Base-by-base conservation (phyloP, 176 grass and related monocot genomes). In the Oryza australiensis region DNA sequence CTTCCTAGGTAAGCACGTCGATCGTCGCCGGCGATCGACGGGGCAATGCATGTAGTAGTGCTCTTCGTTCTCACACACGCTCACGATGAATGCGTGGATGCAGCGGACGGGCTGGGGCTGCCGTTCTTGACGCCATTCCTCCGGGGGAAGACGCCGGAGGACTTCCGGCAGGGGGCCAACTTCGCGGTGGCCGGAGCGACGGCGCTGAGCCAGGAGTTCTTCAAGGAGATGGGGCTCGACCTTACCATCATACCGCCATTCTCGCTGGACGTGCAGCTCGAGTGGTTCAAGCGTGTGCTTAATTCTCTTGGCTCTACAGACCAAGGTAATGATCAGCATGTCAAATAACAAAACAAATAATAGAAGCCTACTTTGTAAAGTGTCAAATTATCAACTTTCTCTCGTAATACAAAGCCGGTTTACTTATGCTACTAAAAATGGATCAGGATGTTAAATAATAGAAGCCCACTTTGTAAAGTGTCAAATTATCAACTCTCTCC, bases 261-360 rank as follows among this genome's bases (percentile, higher is more conserved):
- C 75, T 94, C 92, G 9, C 73, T 94, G 18, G 81, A 81, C n/a
- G 76, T 82, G 71, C 92, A 94, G 84, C 53, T 94, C 2, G 53
- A 84, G 66, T 91, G 72, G 92, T 82, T 91, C 82, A 26, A 87
- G 23, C 43, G 62, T 8, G 57, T 91, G 18, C 80, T 94, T n/a
- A 70, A 66, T 3, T 7, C 77, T 40, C 75, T 92, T 20, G 82
- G n/a, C 5, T 82, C 75, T 1, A 83, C 75, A 2, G 42, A 83
- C 2, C 20, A 64, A 77, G 86, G 78, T 1, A 37, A 37, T 0
- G 34, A 0, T 0, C 34, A 35, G 0, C 5, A 34, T 1, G 33
- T 34, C n/a, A n/a, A n/a, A n/a, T n/a, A n/a, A n/a, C n/a, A n/a
- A n/a, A n/a, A n/a, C 5, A 34, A 34, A 34, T 34, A 34, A 34